Evolutionary conservation across 768 basidiomycete genomes (phyloP), one percentile per base, ranked within the genome.

Genomic region (Tricholoma terreum): DNA sequence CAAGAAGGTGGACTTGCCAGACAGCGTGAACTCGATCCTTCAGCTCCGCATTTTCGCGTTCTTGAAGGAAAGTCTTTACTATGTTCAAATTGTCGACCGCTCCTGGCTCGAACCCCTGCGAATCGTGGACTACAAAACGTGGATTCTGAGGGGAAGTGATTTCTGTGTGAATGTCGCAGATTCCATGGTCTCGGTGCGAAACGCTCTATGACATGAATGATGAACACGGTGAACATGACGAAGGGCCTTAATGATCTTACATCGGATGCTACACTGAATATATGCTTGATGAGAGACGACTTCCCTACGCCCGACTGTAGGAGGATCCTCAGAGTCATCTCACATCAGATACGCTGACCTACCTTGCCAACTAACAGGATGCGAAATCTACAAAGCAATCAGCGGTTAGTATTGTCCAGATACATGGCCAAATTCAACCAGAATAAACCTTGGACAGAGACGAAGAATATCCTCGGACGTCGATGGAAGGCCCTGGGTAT

Each of bases 61-160:
- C 42, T 22, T 57, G 14, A 30, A 73, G 61, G 48, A 70, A 73
- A 6, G 24, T 59, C 33, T 67, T 55, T 31, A 71, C 66, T 7
- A 38, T 6, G 22, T 43, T 43, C 6, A 63, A 63, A 22, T 68
- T 68, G 6, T 56, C 42, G 10, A 19, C 51, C 12, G 66, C 64
- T n/a, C 70, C 71, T 15, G 69, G 51, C 36, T 71, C 72, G 54
- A 69, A 73, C 11, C 72, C 71, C 54, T 59, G 46, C 35, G 65
- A 67, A 46, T 73, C 72, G 53, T 73, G 71, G 9, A 73, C 55
- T 15, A 72, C 59, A 45, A 73, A 67, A 14, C 59, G 64, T 7
- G 58, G 48, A 35, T 73, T 71, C 10, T 58, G 35, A 3, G 42
- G 24, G 2, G 64, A 68, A 5, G 50, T 63, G 45, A 69, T 59